A percentile compares a stretch with the other conserved stretches of the same genome.
Conservation (phyloP, 306 rosid species). For the Heteromeles arbutifolia region DNA sequence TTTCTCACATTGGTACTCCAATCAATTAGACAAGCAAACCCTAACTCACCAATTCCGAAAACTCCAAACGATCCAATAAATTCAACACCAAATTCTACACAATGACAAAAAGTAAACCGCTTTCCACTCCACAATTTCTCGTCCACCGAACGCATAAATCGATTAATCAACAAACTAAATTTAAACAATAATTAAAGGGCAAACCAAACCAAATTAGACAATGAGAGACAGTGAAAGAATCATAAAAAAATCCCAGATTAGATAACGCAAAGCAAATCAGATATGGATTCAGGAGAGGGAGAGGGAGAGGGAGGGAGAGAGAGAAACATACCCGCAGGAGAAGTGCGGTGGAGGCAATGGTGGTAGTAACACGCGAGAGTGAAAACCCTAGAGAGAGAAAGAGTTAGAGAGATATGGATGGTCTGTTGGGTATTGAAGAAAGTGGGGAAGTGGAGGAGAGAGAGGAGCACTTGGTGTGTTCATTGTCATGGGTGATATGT, state of each 20-base stretch:
- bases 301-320: slow-evolving; percentile 8
- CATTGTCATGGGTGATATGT: slow-evolving; percentile 22
- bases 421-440: slow-evolving; percentile 14
- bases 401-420: not conserved
- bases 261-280: slow-evolving; percentile 6
- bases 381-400: slow-evolving; percentile 22
- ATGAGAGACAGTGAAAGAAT: not conserved
- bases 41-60: slow-evolving; percentile 5
- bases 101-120: not conserved
- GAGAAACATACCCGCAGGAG: slow-evolving; percentile 7
- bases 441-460: slow-evolving; percentile 31
- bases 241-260: not conserved
- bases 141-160: slow-evolving; percentile 1
- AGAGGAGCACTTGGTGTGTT: slow-evolving; percentile 39
- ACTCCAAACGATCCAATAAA: slow-evolving; percentile 5
- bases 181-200: not conserved
- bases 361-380: not conserved
- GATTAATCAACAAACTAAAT: not conserved
- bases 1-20: slow-evolving; percentile 21
- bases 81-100: not conserved
- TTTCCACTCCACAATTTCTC: slow-evolving; percentile 1
- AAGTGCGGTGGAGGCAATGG: slow-evolving; percentile 16
- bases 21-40: slow-evolving; percentile 16
- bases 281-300: not conserved
- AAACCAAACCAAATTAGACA: not conserved